Conservation (phyloP, 352 stramenopile genomes). For the Pythium volutum region DNA sequence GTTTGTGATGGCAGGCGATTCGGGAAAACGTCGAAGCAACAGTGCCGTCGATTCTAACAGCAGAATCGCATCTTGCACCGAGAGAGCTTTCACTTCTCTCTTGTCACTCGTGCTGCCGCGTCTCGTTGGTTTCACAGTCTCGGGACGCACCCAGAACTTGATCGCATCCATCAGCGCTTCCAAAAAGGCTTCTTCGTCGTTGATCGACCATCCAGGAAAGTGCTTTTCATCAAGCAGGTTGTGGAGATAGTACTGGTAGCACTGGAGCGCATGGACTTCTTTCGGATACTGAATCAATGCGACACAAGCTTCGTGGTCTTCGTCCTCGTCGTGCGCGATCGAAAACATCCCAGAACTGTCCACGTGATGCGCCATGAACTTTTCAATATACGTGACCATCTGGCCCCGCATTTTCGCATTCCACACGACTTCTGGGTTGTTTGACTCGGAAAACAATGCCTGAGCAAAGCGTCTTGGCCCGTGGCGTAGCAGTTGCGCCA, state of each 20-base stretch:
- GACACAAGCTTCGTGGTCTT: slow-evolving; percentile 75
- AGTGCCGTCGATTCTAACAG: slow-evolving; percentile 68
- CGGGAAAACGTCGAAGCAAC: slow-evolving; percentile 70
- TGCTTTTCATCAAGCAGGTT: slow-evolving; percentile 83
- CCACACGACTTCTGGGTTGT: slow-evolving; percentile 87
- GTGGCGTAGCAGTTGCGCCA: slow-evolving; percentile 80
- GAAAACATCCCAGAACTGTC: slow-evolving; percentile 69
- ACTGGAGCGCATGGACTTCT: slow-evolving; percentile 83
- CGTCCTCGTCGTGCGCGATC: slow-evolving; percentile 63
- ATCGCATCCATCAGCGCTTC: slow-evolving; percentile 72
- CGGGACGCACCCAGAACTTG: slow-evolving; percentile 73
- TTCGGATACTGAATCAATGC: slow-evolving; percentile 79
- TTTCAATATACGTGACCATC: slow-evolving; percentile 85
- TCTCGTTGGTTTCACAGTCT: slow-evolving; percentile 36
- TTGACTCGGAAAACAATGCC: slow-evolving; percentile 77
- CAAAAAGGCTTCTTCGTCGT: slow-evolving; percentile 76
- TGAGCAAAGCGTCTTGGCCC: slow-evolving; percentile 70
- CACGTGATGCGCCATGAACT: slow-evolving; percentile 78
- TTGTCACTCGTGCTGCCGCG: slow-evolving; percentile 39
- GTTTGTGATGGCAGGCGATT: slow-evolving; percentile 55
- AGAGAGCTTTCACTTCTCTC: slow-evolving; percentile 60
- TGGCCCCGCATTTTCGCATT: slow-evolving; percentile 83
- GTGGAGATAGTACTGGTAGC: slow-evolving; percentile 87
- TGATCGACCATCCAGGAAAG: slow-evolving; percentile 88
- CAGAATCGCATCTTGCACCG: slow-evolving; percentile 67